Base-by-base conservation (phyloP, 257 asterid species). In the Jaltomata sinuosa region DNA sequence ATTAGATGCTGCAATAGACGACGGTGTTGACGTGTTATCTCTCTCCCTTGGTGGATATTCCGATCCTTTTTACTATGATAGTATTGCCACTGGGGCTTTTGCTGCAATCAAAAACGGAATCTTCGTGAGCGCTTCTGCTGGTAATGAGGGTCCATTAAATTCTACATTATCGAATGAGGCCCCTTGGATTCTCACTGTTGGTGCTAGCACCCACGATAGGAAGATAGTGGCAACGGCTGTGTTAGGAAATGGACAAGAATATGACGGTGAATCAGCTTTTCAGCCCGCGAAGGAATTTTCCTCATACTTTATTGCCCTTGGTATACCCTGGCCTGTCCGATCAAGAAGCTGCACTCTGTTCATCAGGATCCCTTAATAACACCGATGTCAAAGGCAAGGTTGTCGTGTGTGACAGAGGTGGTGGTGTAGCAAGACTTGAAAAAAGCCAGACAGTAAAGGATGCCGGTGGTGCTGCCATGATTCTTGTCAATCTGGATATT, bases 171-270 rank as follows among this genome's bases (percentile, higher is more conserved):
- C 88, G 1, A 82, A 85, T 36, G 88, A 83, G 68, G 85, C 88
- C 54, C 88, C 88, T 36, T 85, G 88, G 88, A 82, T 85, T 61
- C 85, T 85, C 45, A 85, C 88, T 0, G 88, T 85, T 49, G 88
- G 88, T 14, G 86, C 88, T 8, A 77, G 88, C 88, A 85, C 88
- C 19, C 80, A 82, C 32, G 88, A 85, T 38, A 83, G 88, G 78
- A 82, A 72, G 32, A 62, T 82, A 38, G 42, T 36, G 6, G 88
- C 84, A 32, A 27, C 71, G 6, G 65, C 79, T 52, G 16, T 62
- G 27, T 68, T 86, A 34, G 88, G 88, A 42, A 86, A 86, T 6
- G 80, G 80, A 27, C 47, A 74, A 21, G 14, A n/a, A 50, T 42
- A 74, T n/a, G 67, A 77, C 9, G 88, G 88, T 47, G 81, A 86